Evolutionary conservation across 306 rosid species (phyloP).

Genomic region (Fagus crenata): DNA sequence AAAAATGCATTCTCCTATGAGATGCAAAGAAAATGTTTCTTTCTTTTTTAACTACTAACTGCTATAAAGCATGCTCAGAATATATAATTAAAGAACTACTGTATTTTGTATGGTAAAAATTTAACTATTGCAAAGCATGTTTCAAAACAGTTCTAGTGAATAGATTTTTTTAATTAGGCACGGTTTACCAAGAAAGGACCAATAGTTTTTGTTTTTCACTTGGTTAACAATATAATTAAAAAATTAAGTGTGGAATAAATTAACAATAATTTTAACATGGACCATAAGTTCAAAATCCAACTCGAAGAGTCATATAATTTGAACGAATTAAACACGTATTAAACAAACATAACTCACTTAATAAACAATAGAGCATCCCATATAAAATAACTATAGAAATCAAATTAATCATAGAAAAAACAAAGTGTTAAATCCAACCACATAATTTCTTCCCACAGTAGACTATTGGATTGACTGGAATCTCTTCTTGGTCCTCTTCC

Average conservation of each 20-base stretch:
- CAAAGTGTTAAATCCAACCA: conserved; percentile 36
- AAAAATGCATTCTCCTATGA: neutral
- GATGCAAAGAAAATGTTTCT: neutral
- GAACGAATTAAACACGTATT: conserved; percentile 28
- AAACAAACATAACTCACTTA: conserved; percentile 35
- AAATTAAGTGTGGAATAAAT: neutral
- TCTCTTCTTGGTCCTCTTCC: conserved; percentile 24
- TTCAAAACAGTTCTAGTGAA: neutral
- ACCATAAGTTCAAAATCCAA: conserved; percentile 27
- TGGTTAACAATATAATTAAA: neutral
- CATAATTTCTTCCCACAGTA: conserved; percentile 22
- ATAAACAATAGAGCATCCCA: conserved; percentile 22
- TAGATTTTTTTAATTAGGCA: neutral
- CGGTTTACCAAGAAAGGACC: neutral
- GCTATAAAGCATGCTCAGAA: neutral
- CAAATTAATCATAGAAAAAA: conserved; percentile 28
- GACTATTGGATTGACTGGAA: conserved; percentile 34
- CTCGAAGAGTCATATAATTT: conserved; percentile 27
- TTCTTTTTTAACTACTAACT: neutral
- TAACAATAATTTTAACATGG: neutral
- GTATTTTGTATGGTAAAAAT: no score
- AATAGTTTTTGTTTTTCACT: neutral
- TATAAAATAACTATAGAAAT: conserved; percentile 32
- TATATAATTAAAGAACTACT: no score
- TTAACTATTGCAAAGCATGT: neutral